Evolutionary conservation across 352 stramenopile genomes (phyloP), one percentile per base, ranked within the genome.

Genomic region (Pythium sp.): DNA sequence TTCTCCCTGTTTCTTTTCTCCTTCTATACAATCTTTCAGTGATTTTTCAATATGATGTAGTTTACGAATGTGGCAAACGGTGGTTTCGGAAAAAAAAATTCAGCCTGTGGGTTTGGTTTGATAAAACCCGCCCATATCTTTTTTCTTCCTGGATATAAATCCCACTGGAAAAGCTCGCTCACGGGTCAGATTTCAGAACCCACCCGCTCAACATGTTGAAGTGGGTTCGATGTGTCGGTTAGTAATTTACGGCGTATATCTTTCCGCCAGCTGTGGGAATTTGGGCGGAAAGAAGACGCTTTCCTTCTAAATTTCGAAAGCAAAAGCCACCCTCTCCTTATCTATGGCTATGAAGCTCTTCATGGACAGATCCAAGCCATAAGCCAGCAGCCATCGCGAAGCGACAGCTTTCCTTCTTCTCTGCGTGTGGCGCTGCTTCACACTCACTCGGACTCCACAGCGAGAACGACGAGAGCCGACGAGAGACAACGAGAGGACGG

Each of bases 301-400:
- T 51, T 51, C 43, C 18, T 62, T 68, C 56, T 54, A 65, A 81
- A 79, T 62, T 59, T 53, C 68, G 65, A 79, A 81, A 75, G 41
- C 15, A 15, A 49, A 12, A 14, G 11, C 12, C 43, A 11, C 64
- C 68, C 76, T 75, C 64, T 46, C 74, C 72, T 34, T 15, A 58
- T 58, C 54, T 15, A 28, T 22, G 28, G 26, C 54, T 15, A 28
- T 22, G 28, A 15, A 60, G 30, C 54, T 59, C 26, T 41, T 41
- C 54, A 59, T 59, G 54, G 51, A 30, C 12, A 34, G 51, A 60
- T 43, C 55, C 55, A 51, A 51, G 41, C 41, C 41, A 51, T 22
- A 20, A 51, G 43, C 18, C 18, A 51, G 43, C 43, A 51, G 43
- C 43, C 43, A 51, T 22, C 22, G 15, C 8, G 55, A 60, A 60